Percentiles rank a stretch among this genome's conserved stretches.
phyloP scores from a whole-genome alignment of 495 filamentous ascomycete genomes.

The Penicillium atrosanguineum region DNA sequence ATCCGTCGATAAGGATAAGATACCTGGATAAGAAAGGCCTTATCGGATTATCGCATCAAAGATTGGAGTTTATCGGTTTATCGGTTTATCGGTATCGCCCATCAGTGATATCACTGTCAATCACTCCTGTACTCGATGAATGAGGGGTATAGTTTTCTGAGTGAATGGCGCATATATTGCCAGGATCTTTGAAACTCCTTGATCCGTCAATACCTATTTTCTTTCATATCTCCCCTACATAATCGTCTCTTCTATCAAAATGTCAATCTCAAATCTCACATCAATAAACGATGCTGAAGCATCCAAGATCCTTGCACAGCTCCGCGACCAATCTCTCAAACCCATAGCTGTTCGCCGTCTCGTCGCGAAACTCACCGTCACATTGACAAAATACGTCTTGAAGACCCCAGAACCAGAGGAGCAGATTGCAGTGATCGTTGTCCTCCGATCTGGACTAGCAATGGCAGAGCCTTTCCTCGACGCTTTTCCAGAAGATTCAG shows the following conservation, averaged over 20 bases:
- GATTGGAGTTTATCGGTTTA: not conserved
- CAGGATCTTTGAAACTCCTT: not conserved
- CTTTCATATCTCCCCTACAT: not conserved
- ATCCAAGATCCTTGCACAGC: constrained; percentile 18
- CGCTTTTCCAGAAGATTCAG: constrained; percentile 14
- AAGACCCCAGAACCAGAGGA: constrained; percentile 13
- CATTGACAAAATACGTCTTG: constrained; percentile 14
- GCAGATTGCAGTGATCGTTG: constrained; percentile 26
- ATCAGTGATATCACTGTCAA: not conserved
- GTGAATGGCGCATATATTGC: not conserved
- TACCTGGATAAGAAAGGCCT: not conserved
- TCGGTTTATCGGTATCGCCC: not conserved
- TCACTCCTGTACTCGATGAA: not conserved
- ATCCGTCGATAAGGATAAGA: not conserved
- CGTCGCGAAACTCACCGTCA: constrained; percentile 16
- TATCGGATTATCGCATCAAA: not conserved
- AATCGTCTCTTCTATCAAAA: not conserved
- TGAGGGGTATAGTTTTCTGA: not conserved
- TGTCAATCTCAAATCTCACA: constrained; percentile 14
- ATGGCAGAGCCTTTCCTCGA: constrained; percentile 29
- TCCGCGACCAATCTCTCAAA: constrained; percentile 23
- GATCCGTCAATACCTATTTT: not conserved
- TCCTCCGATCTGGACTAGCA: constrained; percentile 31
- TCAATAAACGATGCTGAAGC: constrained; percentile 10
- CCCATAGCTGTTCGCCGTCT: constrained; percentile 21